phyloP scores from a whole-genome alignment of 345 rosid species.

The Syzygium aromaticum region DNA sequence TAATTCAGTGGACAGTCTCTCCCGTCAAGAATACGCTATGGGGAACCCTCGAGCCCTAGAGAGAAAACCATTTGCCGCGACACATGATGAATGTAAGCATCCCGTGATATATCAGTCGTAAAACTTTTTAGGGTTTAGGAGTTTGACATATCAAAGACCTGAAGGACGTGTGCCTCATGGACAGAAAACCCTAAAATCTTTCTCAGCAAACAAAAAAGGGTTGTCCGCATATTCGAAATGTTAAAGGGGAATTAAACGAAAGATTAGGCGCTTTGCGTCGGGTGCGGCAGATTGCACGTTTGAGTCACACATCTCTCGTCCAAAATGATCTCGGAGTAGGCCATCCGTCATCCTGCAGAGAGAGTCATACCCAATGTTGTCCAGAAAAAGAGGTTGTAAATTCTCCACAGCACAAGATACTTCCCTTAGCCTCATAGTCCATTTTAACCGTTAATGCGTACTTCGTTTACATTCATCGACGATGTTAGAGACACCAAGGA shows the following conservation, averaged over 20 bases:
- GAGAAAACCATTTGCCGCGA: background rate
- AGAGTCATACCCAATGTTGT: background rate
- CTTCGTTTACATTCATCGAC: background rate
- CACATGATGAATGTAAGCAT: background rate
- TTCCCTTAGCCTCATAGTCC: background rate
- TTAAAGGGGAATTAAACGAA: background rate
- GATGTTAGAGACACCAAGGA: background rate
- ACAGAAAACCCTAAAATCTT: background rate
- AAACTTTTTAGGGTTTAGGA: background rate
- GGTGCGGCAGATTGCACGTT: background rate
- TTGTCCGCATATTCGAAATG: background rate
- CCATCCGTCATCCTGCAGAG: background rate
- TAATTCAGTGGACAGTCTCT: background rate
- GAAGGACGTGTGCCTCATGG: background rate
- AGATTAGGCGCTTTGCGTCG: background rate
- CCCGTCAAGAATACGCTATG: background rate
- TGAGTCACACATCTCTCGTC: background rate
- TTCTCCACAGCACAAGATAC: background rate
- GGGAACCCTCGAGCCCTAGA: background rate
- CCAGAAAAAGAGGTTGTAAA: background rate
- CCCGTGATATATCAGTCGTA: background rate
- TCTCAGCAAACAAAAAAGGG: background rate
- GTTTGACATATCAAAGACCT: background rate
- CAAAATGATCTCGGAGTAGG: background rate
- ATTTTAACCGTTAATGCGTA: background rate